Base-by-base conservation (phyloP, 495 filamentous ascomycete species). In the Neurospora sp. region DNA sequence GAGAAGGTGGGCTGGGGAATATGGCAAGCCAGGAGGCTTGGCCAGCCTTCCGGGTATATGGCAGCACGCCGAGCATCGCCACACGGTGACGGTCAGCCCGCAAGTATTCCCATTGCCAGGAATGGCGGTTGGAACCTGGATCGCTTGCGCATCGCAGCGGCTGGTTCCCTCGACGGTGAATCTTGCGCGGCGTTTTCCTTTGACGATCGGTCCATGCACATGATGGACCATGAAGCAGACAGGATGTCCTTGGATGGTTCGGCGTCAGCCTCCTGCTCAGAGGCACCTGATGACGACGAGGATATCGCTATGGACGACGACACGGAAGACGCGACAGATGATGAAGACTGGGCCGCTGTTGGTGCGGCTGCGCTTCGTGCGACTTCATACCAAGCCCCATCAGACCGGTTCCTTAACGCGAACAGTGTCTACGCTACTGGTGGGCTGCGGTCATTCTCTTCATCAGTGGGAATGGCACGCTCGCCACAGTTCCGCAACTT, bases 1-100 rank as follows among this genome's bases (percentile, higher is more conserved):
- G 92, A 96, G 80, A 99, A 99, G 84, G 91, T 97, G 73, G 96
- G 96, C 73, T 99, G 96, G 96, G 96, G 96, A 69, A 90, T 93
- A 68, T 99, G 96, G 96, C 91, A 96, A 81, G 95, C 95, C 72
- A 90, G 88, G 76, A 86, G 87, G 79, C 88, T 89, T 71, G 92
- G 89, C 37, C 89, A 94, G 74, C 82, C 88, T 16, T 66, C 87
- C 68, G 87, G 88, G 72, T 77, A 76, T 71, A 77, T 74, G 78
- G 77, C 84, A 80, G 75, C 81, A 83, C 69, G 88, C 85, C 75
- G 80, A 80, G 71, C 80, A 77, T 77, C 81, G 79, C 78, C 84
- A 79, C 82, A 79, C 75, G 76, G 87, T 85, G 74, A 79, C 87
- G 85, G 87, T 12, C 88, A 87, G 76, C 82, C 86, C 8, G 84